Conservation (phyloP, 2,329 filamentous ascomycete species). For the Pseudonectria buxi region DNA sequence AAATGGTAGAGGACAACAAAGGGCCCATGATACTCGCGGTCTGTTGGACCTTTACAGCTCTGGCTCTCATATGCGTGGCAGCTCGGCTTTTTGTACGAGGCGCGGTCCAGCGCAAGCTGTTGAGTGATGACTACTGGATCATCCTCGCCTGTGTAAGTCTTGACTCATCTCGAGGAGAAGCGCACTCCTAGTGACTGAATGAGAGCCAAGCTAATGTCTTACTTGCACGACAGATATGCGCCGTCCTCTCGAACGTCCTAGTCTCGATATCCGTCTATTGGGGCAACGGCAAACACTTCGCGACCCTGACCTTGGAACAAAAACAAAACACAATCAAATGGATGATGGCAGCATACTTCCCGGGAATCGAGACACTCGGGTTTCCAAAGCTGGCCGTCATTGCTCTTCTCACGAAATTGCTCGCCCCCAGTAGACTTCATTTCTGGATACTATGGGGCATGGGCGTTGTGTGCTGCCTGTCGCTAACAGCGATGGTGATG, state of each 20-base stretch:
- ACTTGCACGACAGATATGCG: slow-evolving; percentile 10
- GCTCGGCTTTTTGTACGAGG: slow-evolving; percentile 9
- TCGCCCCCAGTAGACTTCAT: background rate
- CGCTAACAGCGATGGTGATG: slow-evolving; percentile 2
- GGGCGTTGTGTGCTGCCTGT: slow-evolving; percentile 1
- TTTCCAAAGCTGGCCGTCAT: slow-evolving; percentile 5
- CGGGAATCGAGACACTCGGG: slow-evolving; percentile 2
- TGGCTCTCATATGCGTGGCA: slow-evolving; percentile 9
- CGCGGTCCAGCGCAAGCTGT: slow-evolving; percentile 7
- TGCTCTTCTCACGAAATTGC: slow-evolving; percentile 1
- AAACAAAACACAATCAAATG: slow-evolving; percentile 3
- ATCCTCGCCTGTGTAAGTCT: slow-evolving; percentile 3
- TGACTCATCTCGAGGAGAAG: no score
- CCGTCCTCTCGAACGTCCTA: slow-evolving; percentile 9
- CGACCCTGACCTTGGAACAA: slow-evolving; percentile 5
- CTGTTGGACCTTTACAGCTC: slow-evolving; percentile 12
- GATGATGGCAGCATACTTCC: slow-evolving; percentile 3
- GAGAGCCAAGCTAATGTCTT: no score
- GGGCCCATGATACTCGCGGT: slow-evolving; percentile 10
- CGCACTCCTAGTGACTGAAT: no score
- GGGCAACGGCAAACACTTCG: slow-evolving; percentile 17
- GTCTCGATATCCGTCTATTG: slow-evolving; percentile 11
- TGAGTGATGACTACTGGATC: slow-evolving; percentile 13
- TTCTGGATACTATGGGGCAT: background rate
- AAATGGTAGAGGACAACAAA: slow-evolving; percentile 14